phyloP scores from a whole-genome alignment of 1,139 yeast species.

The Yarrowia galli region DNA sequence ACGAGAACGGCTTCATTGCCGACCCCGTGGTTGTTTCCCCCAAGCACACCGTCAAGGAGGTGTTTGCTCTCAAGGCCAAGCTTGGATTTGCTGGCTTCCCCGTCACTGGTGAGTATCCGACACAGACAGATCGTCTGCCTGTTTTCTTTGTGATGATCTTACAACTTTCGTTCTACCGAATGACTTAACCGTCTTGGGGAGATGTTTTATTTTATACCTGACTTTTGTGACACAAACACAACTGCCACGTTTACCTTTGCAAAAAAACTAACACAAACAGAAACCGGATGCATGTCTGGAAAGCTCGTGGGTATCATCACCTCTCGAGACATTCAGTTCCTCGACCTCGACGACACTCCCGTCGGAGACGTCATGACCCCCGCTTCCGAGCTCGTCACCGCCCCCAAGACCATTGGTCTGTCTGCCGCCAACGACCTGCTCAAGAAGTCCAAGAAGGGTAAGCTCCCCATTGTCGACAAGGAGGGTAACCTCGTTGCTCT shows the following conservation, averaged over 20 bases:
- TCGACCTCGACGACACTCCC: conserved; percentile 68
- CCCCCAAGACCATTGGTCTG: conserved; percentile 69
- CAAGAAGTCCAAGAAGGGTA: conserved; percentile 95
- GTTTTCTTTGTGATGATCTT: conserved; percentile 64
- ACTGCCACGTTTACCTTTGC: background rate
- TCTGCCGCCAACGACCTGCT: conserved; percentile 88
- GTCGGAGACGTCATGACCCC: conserved; percentile 85
- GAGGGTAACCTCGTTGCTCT: conserved; percentile 81
- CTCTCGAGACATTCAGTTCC: conserved; percentile 96
- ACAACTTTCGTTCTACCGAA: conserved; percentile 99
- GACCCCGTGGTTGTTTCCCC: conserved; percentile 91
- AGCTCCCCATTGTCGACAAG: conserved; percentile 88
- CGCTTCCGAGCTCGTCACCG: conserved; percentile 76
- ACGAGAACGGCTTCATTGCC: conserved; percentile 95
- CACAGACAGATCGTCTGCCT: background rate
- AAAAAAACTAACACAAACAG: conserved; percentile 55
- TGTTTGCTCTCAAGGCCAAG: conserved; percentile 69
- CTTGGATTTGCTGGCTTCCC: conserved; percentile 98
- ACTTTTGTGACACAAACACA: background rate
- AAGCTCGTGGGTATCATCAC: conserved; percentile 95
- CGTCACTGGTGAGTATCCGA: conserved; percentile 90
- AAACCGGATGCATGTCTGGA: conserved; percentile 83
- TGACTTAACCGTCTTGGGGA: conserved; percentile 98
- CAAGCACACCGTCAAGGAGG: conserved; percentile 77
- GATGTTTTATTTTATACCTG: conserved; percentile 47